Evolutionary conservation across 805 yeast species (phyloP), one percentile per base, ranked within the genome.

Genomic region (Ogataea saltuana): DNA sequence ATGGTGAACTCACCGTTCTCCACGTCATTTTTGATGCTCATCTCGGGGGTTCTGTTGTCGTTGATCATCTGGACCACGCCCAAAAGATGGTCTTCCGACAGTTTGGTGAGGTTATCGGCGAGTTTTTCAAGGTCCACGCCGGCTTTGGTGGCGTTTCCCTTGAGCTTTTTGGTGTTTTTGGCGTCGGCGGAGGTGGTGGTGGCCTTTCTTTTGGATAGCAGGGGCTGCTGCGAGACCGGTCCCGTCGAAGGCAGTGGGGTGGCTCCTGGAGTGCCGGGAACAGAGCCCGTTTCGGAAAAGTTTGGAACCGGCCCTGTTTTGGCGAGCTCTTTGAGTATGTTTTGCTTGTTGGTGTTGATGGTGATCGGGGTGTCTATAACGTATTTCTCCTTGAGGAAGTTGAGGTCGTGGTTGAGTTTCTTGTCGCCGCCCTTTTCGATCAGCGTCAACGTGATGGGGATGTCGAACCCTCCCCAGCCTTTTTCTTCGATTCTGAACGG

Each of bases 381-480:
- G 63, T 89, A 90, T 49, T 78, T 76, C 59, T 85, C 88, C 62
- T 83, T 79, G 49, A 77, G 67, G 65, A 91, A 93, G 65, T 89
- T 89, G 62, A 91, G 78, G 66, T 91, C 99, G 62, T 93, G 98
- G 56, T 78, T 80, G 44, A 93, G 65, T 60, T 86, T 86, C 49
- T 85, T 76, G 64, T 90, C 97, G 37, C 98, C 98, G 42, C 83
- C 85, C 60, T 85, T 86, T 47, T 95, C 98, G 15, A 83, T 74
- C 33, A 86, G 69, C 48, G 85, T 85, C 32, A 90, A 71, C 25
- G 85, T 75, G 48, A 93, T 82, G 28, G 86, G 86, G 61, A 93
- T 76, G 60, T 90, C 97, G 59, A 91, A 91, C 54, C 91, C 98
- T 63, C 98, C 99, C 98, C 99, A 91, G 39, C 99, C 99, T 69